phyloP scores from a whole-genome alignment of 2,329 filamentous ascomycete species.

The Ascochyta rabiei region DNA sequence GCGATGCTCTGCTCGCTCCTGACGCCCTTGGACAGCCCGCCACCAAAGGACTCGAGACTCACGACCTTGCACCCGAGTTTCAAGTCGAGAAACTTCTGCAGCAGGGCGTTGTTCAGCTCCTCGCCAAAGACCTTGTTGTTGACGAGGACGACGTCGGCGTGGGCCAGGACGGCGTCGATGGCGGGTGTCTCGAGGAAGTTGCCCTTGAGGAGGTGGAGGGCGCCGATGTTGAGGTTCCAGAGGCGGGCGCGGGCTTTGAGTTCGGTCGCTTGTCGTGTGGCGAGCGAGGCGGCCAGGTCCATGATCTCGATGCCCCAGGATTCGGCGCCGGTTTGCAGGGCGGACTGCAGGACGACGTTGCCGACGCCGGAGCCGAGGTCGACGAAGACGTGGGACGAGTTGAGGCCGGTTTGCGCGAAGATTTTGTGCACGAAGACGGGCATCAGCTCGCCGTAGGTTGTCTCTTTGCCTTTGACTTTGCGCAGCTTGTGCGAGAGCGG shows the following conservation, averaged over 20 bases:
- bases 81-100: conserved; percentile 89
- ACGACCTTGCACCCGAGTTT: conserved; percentile 90
- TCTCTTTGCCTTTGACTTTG: conserved; percentile 86
- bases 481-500: conserved; percentile 82
- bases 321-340: conserved; percentile 89
- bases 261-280: conserved; percentile 78
- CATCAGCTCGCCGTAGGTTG: conserved; percentile 93
- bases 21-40: conserved; percentile 75
- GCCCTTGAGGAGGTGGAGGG: conserved; percentile 78
- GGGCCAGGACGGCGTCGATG: conserved; percentile 75
- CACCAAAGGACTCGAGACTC: conserved; percentile 84
- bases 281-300: conserved; percentile 84
- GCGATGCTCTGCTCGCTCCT: conserved; percentile 80
- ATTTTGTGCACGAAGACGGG: conserved; percentile 84
- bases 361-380: conserved; percentile 95
- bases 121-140: conserved; percentile 98
- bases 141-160: conserved; percentile 93
- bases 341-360: conserved; percentile 93
- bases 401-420: conserved; percentile 77
- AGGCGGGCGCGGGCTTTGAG: conserved; percentile 84
- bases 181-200: conserved; percentile 78
- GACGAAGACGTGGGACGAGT: conserved; percentile 84
- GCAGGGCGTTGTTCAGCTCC: conserved; percentile 80
- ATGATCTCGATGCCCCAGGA: conserved; percentile 98
- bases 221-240: conserved; percentile 84